Conservation (phyloP, 805 yeast species). For the Candida jianshihensis region DNA sequence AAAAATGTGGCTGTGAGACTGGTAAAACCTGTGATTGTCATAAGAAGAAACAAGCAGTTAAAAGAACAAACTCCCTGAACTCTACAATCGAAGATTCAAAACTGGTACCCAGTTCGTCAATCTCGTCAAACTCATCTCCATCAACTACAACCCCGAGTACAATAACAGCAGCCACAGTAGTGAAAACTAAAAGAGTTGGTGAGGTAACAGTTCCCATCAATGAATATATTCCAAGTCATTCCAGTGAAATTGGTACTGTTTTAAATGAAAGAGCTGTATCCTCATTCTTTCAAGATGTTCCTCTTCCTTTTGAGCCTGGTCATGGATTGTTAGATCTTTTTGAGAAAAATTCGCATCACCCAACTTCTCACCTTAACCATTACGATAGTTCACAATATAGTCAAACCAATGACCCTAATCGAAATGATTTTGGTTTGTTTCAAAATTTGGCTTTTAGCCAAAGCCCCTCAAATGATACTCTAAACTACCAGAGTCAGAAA, state of each 20-base stretch:
- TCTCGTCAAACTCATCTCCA: neutral
- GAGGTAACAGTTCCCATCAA: constrained; percentile 31
- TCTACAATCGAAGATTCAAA: neutral
- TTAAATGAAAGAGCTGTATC: constrained; percentile 15
- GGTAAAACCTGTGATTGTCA: constrained; percentile 23
- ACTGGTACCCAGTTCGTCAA: neutral
- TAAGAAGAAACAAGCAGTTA: constrained; percentile 8
- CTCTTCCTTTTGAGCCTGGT: constrained; percentile 27
- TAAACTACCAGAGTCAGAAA: neutral
- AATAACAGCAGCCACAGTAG: neutral
- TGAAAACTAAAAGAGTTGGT: constrained; percentile 23
- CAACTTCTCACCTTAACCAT: constrained; percentile 1
- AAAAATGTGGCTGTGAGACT: constrained; percentile 22
- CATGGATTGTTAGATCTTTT: constrained; percentile 36
- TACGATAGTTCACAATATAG: neutral
- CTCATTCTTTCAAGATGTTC: constrained; percentile 26
- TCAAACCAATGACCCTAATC: neutral
- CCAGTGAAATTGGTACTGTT: constrained; percentile 25
- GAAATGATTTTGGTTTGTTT: constrained; percentile 1
- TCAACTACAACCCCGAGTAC: neutral
- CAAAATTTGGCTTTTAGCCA: constrained; percentile 1
- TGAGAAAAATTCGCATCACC: constrained; percentile 2
- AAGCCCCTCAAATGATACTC: neutral
- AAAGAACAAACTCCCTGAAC: constrained; percentile 1
- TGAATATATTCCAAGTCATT: constrained; percentile 28